Evolutionary conservation across 1,284 basidiomycete genomes (phyloP), one percentile per base, ranked within the genome.

Genomic region (Cutaneotrichosporon sp.): DNA sequence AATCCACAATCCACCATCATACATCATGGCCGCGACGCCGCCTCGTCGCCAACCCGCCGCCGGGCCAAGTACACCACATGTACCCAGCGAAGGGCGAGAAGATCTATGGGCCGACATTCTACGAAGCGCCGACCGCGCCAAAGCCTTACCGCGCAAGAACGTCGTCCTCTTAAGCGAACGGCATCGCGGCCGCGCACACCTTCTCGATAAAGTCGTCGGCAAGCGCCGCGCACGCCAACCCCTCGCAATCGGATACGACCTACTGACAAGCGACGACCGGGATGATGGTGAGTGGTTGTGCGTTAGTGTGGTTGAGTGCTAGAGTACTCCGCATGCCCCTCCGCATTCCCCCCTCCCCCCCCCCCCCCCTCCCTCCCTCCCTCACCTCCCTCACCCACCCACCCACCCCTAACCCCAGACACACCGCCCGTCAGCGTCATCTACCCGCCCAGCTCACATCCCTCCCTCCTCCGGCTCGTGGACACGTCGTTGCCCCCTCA

Each of bases 91-190:
- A 32, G 51, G 51, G 16, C 14, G 21, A 26, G 55, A 36, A 14
- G 90, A 94, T 71, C 82, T 97, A 36, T 97, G 93, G 92, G 90
- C 89, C 3, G 91, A 90, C 38, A 96, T 96, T 70, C 84, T 96
- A 16, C 89, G 93, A 77, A 91, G 89, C 22, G 91, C 95, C 31
- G 87, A 89, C 58, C 87, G 91, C 59, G 88, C 89, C n/a, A 90
- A 69, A 57, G 58, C 62, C 32, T 59, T 89, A 74, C 89, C 90
- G 22, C 87, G 90, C 8, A 94, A 93, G 77, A 90, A 93, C 73
- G 83, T 95, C 50, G 83, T 96, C 31, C 73, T 96, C 2, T 85
- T 96, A 11, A 51, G 46, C 30, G 86, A 86, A 61, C 82, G 80
- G 40, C 86, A 86, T 69, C 86, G 87, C 21, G 65, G 63, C 9